Conservation (phyloP, 768 basidiomycete species). For the Phlebiopsis flavidoalba region DNA sequence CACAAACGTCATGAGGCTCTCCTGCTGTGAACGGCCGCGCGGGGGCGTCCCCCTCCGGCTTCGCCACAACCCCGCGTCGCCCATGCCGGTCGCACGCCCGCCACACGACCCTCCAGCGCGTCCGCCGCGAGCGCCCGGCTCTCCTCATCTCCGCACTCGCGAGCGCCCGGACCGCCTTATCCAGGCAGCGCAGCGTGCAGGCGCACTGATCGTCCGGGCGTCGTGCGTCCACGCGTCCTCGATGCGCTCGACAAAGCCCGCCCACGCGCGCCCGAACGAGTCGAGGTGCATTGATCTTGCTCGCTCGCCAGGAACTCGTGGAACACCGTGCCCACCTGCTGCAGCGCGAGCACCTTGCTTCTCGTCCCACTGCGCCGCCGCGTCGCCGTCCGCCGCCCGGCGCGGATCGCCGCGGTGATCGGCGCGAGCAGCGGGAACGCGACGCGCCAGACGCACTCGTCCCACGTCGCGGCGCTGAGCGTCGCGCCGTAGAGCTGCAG, state of each 20-base stretch:
- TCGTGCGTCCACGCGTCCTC: slow-evolving; percentile 67
- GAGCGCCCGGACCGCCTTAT: slow-evolving; percentile 68
- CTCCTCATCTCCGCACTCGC: slow-evolving; percentile 25
- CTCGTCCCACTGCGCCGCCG: slow-evolving; percentile 70
- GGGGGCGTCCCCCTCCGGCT: slow-evolving; percentile 6
- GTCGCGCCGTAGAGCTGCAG: slow-evolving; percentile 91
- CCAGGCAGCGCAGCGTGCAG: slow-evolving; percentile 82
- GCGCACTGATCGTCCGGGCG: slow-evolving; percentile 60
- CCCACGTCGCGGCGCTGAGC: slow-evolving; percentile 80
- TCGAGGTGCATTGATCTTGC: slow-evolving; percentile 70
- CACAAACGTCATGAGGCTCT: slow-evolving; percentile 78
- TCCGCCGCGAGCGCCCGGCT: slow-evolving; percentile 37
- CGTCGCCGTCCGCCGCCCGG: slow-evolving; percentile 14
- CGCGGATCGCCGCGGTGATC: slow-evolving; percentile 52
- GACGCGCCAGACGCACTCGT: slow-evolving; percentile 86
- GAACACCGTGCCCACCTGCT: slow-evolving; percentile 81
- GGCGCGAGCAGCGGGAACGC: slow-evolving; percentile 82
- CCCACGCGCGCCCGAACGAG: slow-evolving; percentile 70
- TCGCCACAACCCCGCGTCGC: slow-evolving; percentile 42
- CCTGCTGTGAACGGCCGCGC: slow-evolving; percentile 66
- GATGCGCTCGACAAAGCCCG: slow-evolving; percentile 67
- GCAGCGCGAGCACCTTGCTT: slow-evolving; percentile 81
- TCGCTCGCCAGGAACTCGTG: slow-evolving; percentile 63
- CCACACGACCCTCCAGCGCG: slow-evolving; percentile 67
- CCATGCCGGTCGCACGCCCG: slow-evolving; percentile 60